Evolutionary conservation across 768 basidiomycete genomes (phyloP), one percentile per base, ranked within the genome.

Genomic region (Suillus occidentalis): DNA sequence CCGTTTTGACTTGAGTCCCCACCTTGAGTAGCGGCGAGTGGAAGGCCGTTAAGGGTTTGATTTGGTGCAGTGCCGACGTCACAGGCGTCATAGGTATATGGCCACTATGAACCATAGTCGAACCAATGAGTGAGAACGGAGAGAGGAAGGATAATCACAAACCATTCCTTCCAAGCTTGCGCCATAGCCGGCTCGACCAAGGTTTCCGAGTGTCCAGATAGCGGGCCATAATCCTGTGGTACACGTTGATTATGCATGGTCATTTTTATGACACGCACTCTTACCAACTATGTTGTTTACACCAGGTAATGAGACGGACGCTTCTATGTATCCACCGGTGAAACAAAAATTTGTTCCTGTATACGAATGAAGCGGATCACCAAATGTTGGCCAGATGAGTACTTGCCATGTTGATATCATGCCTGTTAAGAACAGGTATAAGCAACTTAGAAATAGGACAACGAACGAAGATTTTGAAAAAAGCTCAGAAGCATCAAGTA

Each of bases 261-360:
- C 0, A 20, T 36, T 37, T 40, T 7, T 6, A 36, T 10, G 53
- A 45, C 3, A 16, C 4, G 58, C 64, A 20, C 18, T 31, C 73
- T 66, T 62, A 63, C 86, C 88, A 22, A 85, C 77, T 39, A 94
- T 80, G 68, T 88, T 85, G 68, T 84, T 87, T 20, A 83, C 79
- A 9, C 90, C 90, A 28, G 91, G 91, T 14, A 92, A 80, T 20
- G 83, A 80, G 10, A 91, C 87, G 10, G 77, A 82, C 0, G 82
- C 74, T 72, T 92, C 90, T 60, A 94, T 82, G 63, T 89, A 85
- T 31, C 94, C 93, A 31, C 90, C 91, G 16, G 91, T 91, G 76
- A 94, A 95, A 75, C 92, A 96, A 66, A n/a, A 97, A 90, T 76
- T 95, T 94, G 76, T 95, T 95, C 91, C 86, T 86, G 65, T 13